Evolutionary conservation across 768 basidiomycete species (phyloP), one percentile per base, ranked within the genome.

Genomic region (Russula sp.): DNA sequence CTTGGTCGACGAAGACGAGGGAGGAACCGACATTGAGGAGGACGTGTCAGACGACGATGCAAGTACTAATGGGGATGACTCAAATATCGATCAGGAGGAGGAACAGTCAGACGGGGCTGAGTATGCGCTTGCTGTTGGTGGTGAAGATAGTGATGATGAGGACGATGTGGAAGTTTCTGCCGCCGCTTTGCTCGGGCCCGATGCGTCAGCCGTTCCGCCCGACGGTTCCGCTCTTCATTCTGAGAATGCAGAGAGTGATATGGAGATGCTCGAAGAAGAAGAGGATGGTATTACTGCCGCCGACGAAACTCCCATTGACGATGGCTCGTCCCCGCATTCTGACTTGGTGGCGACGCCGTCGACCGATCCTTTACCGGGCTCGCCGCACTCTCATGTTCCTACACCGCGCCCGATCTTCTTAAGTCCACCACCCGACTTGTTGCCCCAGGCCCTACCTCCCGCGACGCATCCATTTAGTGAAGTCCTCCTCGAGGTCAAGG

Each of bases 141-240:
- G 72, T 32, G 73, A 70, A n/a, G 69, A 67, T 0, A 71, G 69
- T 18, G 71, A 74, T 32, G 78, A 80, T 56, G 77, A 79, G 7
- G 75, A 73, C 6, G 65, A 56, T 35, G 77, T 72, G 4, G 58
- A 43, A 5, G 32, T 32, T 2, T 56, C 63, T 14, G 64, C 46
- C 2, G 38, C 52, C 6, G 52, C 52, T 18, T 50, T 63, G 36
- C 62, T 63, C n/a, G 62, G 58, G 14, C n/a, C 32, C 14, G 16
- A 36, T 53, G 34, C 25, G n/a, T 47, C 56, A 22, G 29, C 56
- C 56, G n/a, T 42, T 20, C 22, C 29, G 14, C 50, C 8, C 35
- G 18, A 35, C 7, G 42, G 5, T 11, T n/a, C 48, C 36, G 9
- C 46, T 25, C 59, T 32, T 5, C 41, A 16, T 11, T 65, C 56